phyloP scores from a whole-genome alignment of 208 protist genomes.

The Tritrichomonas foetus region DNA sequence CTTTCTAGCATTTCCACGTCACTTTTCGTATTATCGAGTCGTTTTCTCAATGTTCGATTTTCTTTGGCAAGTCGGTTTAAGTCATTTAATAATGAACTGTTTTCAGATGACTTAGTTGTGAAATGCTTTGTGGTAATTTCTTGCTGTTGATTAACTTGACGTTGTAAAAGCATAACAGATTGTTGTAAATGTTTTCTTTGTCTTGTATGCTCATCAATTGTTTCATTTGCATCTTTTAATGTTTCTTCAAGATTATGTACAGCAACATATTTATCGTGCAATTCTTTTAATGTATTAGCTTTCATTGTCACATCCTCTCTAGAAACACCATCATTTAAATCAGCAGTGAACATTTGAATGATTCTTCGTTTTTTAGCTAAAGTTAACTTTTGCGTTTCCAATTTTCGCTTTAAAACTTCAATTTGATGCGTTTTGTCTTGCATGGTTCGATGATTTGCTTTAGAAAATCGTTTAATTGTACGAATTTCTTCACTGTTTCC shows the following conservation, averaged over 20 bases:
- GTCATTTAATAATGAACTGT: neutral
- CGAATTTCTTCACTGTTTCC: conserved; percentile 21
- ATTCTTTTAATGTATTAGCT: neutral
- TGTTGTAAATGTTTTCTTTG: conserved; percentile 31
- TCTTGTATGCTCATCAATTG: neutral
- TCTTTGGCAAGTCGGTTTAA: neutral
- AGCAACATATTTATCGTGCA: conserved; percentile 20
- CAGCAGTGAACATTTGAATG: neutral
- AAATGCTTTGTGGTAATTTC: neutral
- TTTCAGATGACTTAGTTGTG: neutral
- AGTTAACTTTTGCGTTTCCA: neutral
- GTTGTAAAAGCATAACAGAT: neutral
- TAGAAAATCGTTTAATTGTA: neutral
- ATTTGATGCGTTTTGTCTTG: conserved; percentile 32
- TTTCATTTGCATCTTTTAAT: neutral
- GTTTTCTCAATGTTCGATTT: neutral
- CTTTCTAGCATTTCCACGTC: neutral
- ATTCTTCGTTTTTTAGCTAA: neutral
- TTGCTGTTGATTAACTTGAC: neutral
- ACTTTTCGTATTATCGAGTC: neutral
- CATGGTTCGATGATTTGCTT: neutral
- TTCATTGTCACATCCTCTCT: neutral
- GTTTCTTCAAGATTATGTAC: neutral
- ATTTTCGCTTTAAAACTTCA: conserved; percentile 16
- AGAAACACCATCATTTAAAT: neutral